These are phyloP conservation scores for Punctularia strigosozonata DNA, from an alignment of 768 basidiomycete species.

Conservation along the genomic window DNA sequence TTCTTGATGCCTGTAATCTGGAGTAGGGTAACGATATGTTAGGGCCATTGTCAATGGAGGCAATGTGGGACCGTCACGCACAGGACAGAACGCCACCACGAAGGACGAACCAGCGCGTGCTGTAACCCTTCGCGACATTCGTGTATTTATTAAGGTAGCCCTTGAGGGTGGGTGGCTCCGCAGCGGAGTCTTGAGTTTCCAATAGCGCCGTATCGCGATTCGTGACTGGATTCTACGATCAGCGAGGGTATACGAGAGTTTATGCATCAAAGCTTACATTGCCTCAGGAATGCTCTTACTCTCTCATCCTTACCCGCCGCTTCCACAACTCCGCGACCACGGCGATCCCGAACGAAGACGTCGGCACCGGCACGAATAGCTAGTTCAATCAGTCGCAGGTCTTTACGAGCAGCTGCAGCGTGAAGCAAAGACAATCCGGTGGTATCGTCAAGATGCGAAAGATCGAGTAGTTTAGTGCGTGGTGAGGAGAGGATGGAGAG, in stretches of 20 bases:
- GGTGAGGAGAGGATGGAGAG: slow-evolving; percentile 55
- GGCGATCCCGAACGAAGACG: slow-evolving; percentile 73
- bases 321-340: slow-evolving; percentile 56
- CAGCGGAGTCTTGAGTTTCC: slow-evolving; percentile 25
- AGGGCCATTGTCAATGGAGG: background rate
- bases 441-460: slow-evolving; percentile 71
- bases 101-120: slow-evolving; percentile 86
- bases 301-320: slow-evolving; percentile 69
- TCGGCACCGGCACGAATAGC: slow-evolving; percentile 79
- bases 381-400: slow-evolving; percentile 74
- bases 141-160: slow-evolving; percentile 88
- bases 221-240: slow-evolving; percentile 35
- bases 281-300: slow-evolving; percentile 71
- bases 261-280: slow-evolving; percentile 41
- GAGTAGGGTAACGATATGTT: slow-evolving; percentile 1
- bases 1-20: slow-evolving; percentile 79
- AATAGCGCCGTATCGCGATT: slow-evolving; percentile 73
- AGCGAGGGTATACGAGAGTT: background rate
- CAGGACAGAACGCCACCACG: slow-evolving; percentile 79
- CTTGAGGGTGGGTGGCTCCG: slow-evolving; percentile 50
- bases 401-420: slow-evolving; percentile 74
- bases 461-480: slow-evolving; percentile 57
- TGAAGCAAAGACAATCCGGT: slow-evolving; percentile 74
- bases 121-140: slow-evolving; percentile 86
- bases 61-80: slow-evolving; percentile 23